A percentile compares a stretch with the other conserved stretches of the same genome.
Evolutionary conservation across 345 rosid genomes (phyloP).

Genomic region (Boechera stricta): DNA sequence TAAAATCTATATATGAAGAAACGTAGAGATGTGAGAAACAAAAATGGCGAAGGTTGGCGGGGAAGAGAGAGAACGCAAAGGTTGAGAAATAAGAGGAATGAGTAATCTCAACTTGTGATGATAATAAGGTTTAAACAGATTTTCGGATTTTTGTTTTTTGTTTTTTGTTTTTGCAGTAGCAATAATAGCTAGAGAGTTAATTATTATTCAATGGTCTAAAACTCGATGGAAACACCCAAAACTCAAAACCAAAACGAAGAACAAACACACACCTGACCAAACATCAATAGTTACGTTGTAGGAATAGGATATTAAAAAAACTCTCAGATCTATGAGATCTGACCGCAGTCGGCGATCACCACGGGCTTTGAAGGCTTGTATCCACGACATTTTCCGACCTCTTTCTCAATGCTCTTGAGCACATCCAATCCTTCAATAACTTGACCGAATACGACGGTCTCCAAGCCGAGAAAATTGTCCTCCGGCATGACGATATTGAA

Average conservation of each 20-base stretch:
- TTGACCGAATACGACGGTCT: conserved; percentile 56
- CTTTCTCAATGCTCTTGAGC: conserved; percentile 43
- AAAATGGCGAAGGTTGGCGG: no score
- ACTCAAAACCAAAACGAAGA: no score
- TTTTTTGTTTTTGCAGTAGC: no score
- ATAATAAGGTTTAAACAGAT: no score
- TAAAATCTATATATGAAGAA: no score
- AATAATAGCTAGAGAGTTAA: no score
- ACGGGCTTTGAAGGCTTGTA: conserved; percentile 50
- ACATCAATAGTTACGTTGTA: neutral
- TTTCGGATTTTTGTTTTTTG: no score
- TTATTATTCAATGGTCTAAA: neutral
- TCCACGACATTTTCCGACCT: conserved; percentile 32
- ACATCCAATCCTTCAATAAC: conserved; percentile 60
- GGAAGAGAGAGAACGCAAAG: no score
- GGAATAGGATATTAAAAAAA: no score
- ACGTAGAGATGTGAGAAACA: no score
- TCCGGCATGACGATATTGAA: conserved; percentile 55
- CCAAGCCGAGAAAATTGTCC: neutral
- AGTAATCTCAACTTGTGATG: no score
- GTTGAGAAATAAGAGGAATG: no score
- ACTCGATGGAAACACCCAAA: neutral
- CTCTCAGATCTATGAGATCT: neutral
- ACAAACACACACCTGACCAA: neutral
- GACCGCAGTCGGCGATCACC: conserved; percentile 50